Percentiles rank a stretch among this genome's conserved stretches.
Evolutionary conservation across 1,284 basidiomycete genomes (phyloP).

Genomic region (Puccinia polysora): DNA sequence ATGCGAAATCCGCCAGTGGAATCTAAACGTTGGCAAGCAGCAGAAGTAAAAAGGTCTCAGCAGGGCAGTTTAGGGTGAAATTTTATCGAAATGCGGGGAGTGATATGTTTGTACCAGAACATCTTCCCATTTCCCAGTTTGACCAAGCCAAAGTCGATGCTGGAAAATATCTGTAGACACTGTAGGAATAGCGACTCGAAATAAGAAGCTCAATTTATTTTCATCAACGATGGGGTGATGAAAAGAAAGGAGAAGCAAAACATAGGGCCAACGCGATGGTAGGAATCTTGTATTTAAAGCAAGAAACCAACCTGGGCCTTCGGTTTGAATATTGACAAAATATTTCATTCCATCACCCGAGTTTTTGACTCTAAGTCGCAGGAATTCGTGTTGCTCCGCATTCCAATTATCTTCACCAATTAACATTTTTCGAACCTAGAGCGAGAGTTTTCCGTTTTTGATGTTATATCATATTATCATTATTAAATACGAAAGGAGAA

Average conservation of each 20-base stretch:
- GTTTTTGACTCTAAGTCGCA: conserved; percentile 69
- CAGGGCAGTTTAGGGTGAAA: neutral
- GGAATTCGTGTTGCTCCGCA: conserved; percentile 69
- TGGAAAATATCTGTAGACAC: conserved; percentile 79
- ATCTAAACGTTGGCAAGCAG: conserved; percentile 58
- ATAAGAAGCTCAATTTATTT: neutral
- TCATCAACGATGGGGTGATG: neutral
- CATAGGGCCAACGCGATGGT: too few species aligned
- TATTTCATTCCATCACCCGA: conserved; percentile 62
- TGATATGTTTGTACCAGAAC: too few species aligned
- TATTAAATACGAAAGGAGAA: neutral
- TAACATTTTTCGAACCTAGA: conserved; percentile 59
- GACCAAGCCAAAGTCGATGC: conserved; percentile 68
- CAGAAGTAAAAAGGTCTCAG: neutral
- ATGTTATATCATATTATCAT: neutral
- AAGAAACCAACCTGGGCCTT: conserved; percentile 56
- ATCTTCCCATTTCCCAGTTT: conserved; percentile 75
- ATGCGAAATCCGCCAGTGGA: conserved; percentile 72
- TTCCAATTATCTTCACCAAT: conserved; percentile 78
- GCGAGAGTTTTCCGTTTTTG: too few species aligned
- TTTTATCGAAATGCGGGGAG: conserved; percentile 9
- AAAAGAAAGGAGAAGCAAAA: conserved; percentile 51
- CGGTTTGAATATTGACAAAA: conserved; percentile 83
- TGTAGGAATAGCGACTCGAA: conserved; percentile 18
- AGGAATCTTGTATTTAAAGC: neutral